Percentiles rank a stretch among this genome's conserved stretches.
Conservation (phyloP, 2,329 filamentous ascomycete species). For the Samsoniella hepiali region DNA sequence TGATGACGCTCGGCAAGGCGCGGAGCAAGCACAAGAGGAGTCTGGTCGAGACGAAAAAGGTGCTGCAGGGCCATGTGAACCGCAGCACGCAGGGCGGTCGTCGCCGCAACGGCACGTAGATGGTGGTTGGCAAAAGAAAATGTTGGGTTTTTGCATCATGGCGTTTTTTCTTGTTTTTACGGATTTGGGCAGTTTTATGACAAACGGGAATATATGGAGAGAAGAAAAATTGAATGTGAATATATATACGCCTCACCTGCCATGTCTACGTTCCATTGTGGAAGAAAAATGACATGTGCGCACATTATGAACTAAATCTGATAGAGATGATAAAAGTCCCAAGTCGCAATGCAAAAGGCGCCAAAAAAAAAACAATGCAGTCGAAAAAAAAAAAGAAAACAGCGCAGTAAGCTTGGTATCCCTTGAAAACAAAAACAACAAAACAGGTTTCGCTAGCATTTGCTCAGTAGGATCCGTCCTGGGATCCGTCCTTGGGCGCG, state of each 20-base stretch:
- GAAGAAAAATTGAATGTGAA: not conserved
- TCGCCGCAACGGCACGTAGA: slow-evolving; percentile 61
- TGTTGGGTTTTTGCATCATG: slow-evolving; percentile 2
- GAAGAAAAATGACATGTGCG: not conserved
- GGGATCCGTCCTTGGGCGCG: not conserved
- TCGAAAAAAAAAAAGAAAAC: not conserved
- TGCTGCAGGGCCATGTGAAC: slow-evolving; percentile 76
- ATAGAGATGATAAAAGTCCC: not conserved
- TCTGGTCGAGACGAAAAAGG: slow-evolving; percentile 78
- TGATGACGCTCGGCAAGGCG: slow-evolving; percentile 97
- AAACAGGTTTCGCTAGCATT: not conserved
- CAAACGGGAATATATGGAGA: not conserved
- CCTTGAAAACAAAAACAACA: not conserved
- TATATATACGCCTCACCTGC: not conserved
- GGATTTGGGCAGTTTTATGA: not conserved
- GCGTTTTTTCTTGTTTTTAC: not conserved
- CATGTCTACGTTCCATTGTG: not conserved
- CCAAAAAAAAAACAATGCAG: not conserved
- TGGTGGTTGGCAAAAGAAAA: not conserved
- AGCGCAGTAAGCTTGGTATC: not conserved
- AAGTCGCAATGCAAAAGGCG: not conserved
- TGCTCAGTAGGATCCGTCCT: slow-evolving; percentile 5
- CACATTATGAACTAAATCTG: not conserved
- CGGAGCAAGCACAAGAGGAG: slow-evolving; percentile 94
- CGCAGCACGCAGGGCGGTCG: slow-evolving; percentile 80